Conservation (phyloP, 768 basidiomycete species). For the Termitomyces sp. region DNA sequence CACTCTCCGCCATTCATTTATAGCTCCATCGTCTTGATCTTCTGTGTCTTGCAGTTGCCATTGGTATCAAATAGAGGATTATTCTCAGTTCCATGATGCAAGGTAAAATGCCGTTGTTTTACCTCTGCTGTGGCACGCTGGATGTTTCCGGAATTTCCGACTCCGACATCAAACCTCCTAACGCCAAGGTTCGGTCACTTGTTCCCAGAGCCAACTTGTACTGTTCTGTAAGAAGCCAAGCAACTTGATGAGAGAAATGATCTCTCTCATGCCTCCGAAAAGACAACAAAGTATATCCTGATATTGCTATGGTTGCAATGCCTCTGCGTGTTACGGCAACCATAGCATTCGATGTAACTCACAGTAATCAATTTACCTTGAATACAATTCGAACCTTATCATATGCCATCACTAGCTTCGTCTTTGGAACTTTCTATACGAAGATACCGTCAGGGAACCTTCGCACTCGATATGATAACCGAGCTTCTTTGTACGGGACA, state of each 20-base stretch:
- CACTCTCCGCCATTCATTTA: not conserved
- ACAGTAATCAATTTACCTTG: not conserved
- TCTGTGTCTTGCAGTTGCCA: not conserved
- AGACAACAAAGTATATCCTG: not conserved
- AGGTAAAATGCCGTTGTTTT: not conserved
- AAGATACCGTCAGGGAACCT: not conserved
- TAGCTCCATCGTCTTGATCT: not conserved
- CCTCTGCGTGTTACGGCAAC: too few relatives aligned
- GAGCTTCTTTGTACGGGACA: not conserved
- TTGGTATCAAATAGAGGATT: not conserved
- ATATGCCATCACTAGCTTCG: not conserved
- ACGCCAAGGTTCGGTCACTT: not conserved
- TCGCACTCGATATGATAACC: not conserved
- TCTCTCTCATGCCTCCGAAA: not conserved
- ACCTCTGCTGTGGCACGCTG: not conserved
- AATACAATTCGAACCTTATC: not conserved
- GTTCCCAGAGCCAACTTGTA: not conserved
- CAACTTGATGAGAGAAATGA: not conserved
- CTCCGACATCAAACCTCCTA: not conserved
- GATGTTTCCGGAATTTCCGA: not conserved
- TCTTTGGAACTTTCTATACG: not conserved
- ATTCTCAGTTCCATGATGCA: not conserved
- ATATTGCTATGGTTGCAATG: not conserved
- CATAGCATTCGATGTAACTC: not conserved
- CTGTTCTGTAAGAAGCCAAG: not conserved